Evolutionary conservation across 371 early-diverging fungal species (phyloP), one percentile per base, ranked within the genome.

Genomic region (Lichtheimia hyalospora): DNA sequence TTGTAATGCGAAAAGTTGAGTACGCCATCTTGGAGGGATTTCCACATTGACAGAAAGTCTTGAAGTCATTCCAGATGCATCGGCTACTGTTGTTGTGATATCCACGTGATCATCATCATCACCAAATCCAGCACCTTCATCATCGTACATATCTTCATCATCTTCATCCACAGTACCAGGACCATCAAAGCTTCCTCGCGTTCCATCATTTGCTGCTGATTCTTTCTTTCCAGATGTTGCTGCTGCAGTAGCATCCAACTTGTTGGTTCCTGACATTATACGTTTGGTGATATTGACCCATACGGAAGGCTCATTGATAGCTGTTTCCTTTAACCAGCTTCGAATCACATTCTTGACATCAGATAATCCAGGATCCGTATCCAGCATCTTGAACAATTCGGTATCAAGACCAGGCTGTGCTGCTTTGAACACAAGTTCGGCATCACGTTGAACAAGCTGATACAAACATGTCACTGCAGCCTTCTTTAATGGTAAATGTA

Each of bases 21-120:
- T 95, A 25, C 92, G 70, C 96, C 96, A 95, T 12, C 92, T 78
- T 1, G 95, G 93, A n/a, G 93, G 84, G 13, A 92, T 73, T 57
- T 82, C 81, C 5, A 77, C 70, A 25, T 74, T 75, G 44, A 77
- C 67, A n/a, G 73, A 68, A 2, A 75, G 63, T 8, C 73, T 20
- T 2, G 74, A 58, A 15, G 70, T 61, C 54, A 75, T 65, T 14
- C 74, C 75, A 20, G 77, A 76, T 3, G 74, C 75, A 58, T 79
- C 80, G 3, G 76, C 80, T 6, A 76, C 77, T 0, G 75, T 68
- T 0, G 80, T 79, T 18, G 77, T 64, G 27, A 79, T 69, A 61
- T 82, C 82, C 7, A 72, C 69, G 46, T 82, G 74, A 8, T 70
- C 77, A 8, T 67, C 73, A 18, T 75, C 76, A 8, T 68, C 70